Evolutionary conservation across 2,329 filamentous ascomycete species (phyloP).

Genomic region (Aspergillus floridensis): DNA sequence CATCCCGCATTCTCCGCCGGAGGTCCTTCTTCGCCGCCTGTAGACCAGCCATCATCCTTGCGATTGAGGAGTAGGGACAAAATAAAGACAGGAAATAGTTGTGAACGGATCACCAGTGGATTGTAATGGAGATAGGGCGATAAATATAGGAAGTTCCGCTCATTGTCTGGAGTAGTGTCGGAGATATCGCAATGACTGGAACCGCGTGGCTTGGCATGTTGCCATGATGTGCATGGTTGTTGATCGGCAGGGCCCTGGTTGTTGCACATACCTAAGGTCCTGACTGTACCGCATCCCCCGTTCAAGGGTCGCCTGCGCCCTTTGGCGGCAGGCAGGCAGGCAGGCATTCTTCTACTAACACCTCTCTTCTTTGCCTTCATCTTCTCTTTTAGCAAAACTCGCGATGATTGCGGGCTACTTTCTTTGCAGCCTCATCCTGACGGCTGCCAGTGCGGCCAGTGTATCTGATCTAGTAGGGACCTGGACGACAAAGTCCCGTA

Average conservation of each 20-base stretch:
- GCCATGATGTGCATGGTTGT: slow-evolving; percentile 8
- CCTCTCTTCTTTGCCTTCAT: not conserved
- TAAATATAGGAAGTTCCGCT: not conserved
- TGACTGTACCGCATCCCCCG: not conserved
- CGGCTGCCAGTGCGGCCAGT: slow-evolving; percentile 40
- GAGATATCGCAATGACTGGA: not conserved
- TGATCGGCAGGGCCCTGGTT: slow-evolving; percentile 12
- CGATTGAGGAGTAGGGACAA: not conserved
- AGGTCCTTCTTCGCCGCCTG: slow-evolving; percentile 73
- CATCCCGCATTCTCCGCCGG: slow-evolving; percentile 66
- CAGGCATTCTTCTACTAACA: slow-evolving; percentile 2
- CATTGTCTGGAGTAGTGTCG: not conserved
- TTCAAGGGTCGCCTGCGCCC: slow-evolving; percentile 13
- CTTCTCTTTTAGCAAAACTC: slow-evolving; percentile 6
- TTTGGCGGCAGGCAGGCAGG: slow-evolving; percentile 4
- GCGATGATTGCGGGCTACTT: slow-evolving; percentile 30
- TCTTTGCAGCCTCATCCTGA: slow-evolving; percentile 37
- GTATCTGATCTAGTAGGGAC: slow-evolving; percentile 62
- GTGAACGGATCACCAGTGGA: not conserved
- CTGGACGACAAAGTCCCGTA: slow-evolving; percentile 69
- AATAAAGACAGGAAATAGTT: not conserved
- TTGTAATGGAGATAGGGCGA: not conserved
- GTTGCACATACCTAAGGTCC: slow-evolving; percentile 8
- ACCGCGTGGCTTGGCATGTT: slow-evolving; percentile 17
- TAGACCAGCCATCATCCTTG: slow-evolving; percentile 54